These are phyloP conservation scores for Rhizophlyctis rosea DNA, from an alignment of 192 early-diverging fungal species.

Conservation along the genomic window DNA sequence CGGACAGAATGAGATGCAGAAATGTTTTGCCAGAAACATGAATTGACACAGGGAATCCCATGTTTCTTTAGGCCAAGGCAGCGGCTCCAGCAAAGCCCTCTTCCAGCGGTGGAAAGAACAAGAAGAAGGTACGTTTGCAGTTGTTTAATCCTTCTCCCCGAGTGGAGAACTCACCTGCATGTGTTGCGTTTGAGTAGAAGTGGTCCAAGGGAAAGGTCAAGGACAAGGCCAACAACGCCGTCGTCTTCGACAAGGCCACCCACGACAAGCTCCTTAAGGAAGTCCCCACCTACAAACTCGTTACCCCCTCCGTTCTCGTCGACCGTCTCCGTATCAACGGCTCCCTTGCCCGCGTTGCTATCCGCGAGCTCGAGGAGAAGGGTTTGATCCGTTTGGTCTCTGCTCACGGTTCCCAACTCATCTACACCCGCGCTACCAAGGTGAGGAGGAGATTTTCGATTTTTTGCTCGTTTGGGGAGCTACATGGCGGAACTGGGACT, in stretches of 20 bases:
- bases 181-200: constrained; percentile 67
- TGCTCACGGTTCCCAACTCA: constrained; percentile 81
- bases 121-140: constrained; percentile 34
- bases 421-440: constrained; percentile 60
- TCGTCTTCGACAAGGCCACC: constrained; percentile 94
- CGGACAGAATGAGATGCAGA: not conserved
- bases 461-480: not conserved
- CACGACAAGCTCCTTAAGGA: constrained; percentile 99
- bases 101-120: constrained; percentile 35
- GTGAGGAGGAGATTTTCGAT: constrained; percentile 23
- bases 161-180: not conserved
- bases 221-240: constrained; percentile 99
- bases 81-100: constrained; percentile 27
- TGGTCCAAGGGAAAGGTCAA: constrained; percentile 99
- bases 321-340: constrained; percentile 98
- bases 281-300: constrained; percentile 99
- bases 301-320: constrained; percentile 95
- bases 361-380: constrained; percentile 88
- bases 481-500: not conserved
- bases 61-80: constrained; percentile 20
- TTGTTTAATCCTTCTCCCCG: not conserved
- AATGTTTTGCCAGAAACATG: not conserved
- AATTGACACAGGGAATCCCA: not conserved
- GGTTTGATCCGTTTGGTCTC: constrained; percentile 91
- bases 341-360: constrained; percentile 91